Evolutionary conservation across 73 alveolate genomes (phyloP).

Genomic region (Paramecium caudatum): DNA sequence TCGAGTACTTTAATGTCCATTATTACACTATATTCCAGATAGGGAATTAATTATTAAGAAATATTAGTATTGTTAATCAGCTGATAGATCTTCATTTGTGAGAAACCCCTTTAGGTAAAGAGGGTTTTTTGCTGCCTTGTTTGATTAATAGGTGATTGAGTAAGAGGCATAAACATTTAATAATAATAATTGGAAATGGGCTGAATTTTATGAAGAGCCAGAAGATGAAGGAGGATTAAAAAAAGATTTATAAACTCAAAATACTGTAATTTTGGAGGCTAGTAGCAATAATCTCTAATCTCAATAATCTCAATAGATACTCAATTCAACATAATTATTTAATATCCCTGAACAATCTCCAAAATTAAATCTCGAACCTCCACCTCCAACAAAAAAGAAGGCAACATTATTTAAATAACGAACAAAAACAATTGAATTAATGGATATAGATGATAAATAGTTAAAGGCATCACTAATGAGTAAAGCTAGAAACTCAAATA

Average conservation of each 20-base stretch:
- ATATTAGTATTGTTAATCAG: background rate
- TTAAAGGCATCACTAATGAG: background rate
- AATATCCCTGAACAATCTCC: background rate
- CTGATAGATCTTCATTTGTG: background rate
- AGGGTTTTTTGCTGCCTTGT: constrained; percentile 30
- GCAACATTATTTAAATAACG: background rate
- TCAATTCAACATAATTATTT: background rate
- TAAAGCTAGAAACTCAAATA: constrained; percentile 19
- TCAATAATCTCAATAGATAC: background rate
- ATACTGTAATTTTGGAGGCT: background rate
- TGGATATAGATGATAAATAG: constrained; percentile 18
- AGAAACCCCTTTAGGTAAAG: constrained; percentile 32
- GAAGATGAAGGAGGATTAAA: constrained; percentile 4
- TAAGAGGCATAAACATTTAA: constrained; percentile 42
- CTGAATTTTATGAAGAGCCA: constrained; percentile 65
- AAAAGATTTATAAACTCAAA: background rate
- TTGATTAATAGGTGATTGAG: background rate
- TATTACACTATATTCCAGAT: constrained; percentile 74
- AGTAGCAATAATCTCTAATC: constrained; percentile 1
- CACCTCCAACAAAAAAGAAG: background rate
- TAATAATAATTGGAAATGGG: constrained; percentile 70
- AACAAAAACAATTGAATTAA: constrained; percentile 22
- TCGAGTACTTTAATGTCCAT: constrained; percentile 74
- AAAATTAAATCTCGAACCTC: constrained; percentile 40
- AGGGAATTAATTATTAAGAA: constrained; percentile 63